Evolutionary conservation across 1,139 yeast genomes (phyloP).

Genomic region (Yarrowia galli): DNA sequence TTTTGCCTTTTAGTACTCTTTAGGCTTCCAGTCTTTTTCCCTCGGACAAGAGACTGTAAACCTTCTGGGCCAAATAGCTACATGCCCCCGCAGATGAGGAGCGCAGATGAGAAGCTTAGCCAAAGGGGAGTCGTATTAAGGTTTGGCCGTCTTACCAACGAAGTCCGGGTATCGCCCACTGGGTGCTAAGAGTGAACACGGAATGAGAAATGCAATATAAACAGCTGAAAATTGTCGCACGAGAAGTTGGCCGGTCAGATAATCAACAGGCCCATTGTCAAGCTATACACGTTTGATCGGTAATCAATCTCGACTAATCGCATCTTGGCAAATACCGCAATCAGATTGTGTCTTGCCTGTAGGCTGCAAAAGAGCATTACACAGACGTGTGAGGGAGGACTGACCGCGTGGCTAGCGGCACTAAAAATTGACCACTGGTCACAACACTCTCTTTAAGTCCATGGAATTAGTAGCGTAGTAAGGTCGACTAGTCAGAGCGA

Average conservation of each 20-base stretch:
- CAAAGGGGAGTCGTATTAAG: background rate
- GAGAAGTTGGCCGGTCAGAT: background rate
- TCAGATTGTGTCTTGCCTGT: conserved; percentile 30
- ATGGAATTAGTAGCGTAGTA: conserved; percentile 27
- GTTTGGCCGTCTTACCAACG: conserved; percentile 25
- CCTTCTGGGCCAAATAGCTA: conserved; percentile 21
- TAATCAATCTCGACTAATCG: conserved; percentile 8
- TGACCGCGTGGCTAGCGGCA: conserved; percentile 36
- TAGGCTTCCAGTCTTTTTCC: conserved; percentile 35
- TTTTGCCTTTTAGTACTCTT: conserved; percentile 15
- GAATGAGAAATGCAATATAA: background rate
- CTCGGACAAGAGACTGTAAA: conserved; percentile 30
- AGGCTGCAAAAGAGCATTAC: conserved; percentile 34
- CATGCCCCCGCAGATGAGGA: conserved; percentile 37
- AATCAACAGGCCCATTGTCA: background rate
- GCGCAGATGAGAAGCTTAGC: conserved; percentile 37
- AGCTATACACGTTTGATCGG: background rate
- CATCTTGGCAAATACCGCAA: conserved; percentile 33
- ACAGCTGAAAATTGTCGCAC: background rate
- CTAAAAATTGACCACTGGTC: conserved; percentile 20
- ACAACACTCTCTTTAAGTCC: conserved; percentile 31
- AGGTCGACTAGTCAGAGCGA: background rate
- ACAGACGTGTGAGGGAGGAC: conserved; percentile 18
- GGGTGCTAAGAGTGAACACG: background rate
- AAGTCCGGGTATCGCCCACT: conserved; percentile 30